Evolutionary conservation across 805 yeast species (phyloP), one percentile per base, ranked within the genome.

Genomic region (Spathaspora gorwiae): DNA sequence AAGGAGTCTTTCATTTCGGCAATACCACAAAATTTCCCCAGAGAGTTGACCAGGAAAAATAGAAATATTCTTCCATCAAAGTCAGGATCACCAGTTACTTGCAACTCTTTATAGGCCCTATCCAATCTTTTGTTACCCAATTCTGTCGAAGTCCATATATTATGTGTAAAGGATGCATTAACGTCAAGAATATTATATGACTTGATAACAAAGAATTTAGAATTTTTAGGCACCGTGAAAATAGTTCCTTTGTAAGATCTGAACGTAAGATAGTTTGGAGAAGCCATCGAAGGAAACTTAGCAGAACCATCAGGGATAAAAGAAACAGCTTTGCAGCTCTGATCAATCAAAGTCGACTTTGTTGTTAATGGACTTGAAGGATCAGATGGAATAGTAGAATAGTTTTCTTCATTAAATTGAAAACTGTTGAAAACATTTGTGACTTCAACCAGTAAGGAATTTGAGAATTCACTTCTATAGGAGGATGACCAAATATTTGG

Each of bases 131-230:
- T 72, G 51, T 80, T 80, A 0, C 85, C 86, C 42, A 73, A 62
- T 29, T 70, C 76, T 0, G 85, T 80, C 1, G 84, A 79, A 0
- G 84, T 71, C 86, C 87, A 81, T 24, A 79, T 68, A 9, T 70
- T 68, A 48, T 79, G 67, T 39, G 61, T 49, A 47, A 72, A 74
- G 2, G 84, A 76, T 7, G 79, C 69, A 43, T 63, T 65, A 10
- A 81, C 74, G 52, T 81, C 81, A 12, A 63, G 59, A 26, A 73
- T 62, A 40, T 66, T 73, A 55, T 65, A 74, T 0, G 84, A 79
- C 54, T 81, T 81, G 46, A 81, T 80, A 15, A 81, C 78, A 52
- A 79, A 81, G 45, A 66, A 69, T 30, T 54, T 54, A 0, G 74
- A 58, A 11, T 35, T 45, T 9, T 41, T 40, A 2, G 62, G 62